Percentiles rank a stretch among this genome's conserved stretches.
Conservation (phyloP, 257 asterid genomes). For the Przewalskia tangutica region DNA sequence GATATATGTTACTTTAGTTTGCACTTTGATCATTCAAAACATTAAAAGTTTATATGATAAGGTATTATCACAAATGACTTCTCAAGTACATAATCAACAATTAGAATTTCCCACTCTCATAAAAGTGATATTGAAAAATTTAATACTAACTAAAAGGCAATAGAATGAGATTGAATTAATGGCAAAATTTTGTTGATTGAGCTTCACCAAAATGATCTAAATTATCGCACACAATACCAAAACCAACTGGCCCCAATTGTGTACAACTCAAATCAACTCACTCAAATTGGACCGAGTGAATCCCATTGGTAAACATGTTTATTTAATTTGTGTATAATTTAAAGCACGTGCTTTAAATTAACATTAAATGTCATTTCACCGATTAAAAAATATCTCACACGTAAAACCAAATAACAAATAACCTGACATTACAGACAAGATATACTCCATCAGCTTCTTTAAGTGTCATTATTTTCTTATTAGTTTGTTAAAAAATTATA, state of each 20-base stretch:
- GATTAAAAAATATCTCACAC: background rate
- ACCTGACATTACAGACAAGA: background rate
- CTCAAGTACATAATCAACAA: background rate
- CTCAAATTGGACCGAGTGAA: background rate
- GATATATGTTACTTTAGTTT: background rate
- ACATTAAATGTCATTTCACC: background rate
- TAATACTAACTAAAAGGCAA: background rate
- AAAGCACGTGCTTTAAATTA: background rate
- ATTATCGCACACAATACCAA: background rate
- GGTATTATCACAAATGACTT: background rate
- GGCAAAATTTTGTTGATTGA: background rate
- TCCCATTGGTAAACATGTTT: background rate
- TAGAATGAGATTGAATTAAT: background rate
- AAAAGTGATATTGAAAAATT: background rate
- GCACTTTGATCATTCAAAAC: background rate
- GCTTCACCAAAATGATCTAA: background rate
- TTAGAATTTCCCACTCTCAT: background rate
- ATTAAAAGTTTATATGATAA: background rate
- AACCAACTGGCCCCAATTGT: background rate
- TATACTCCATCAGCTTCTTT: background rate
- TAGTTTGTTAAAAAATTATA: background rate
- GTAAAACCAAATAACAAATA: background rate
- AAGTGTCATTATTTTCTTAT: background rate
- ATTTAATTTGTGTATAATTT: background rate
- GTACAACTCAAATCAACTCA: background rate